A percentile compares a stretch with the other conserved stretches of the same genome.
These are phyloP conservation scores for Clarireedia hainanense DNA, from an alignment of 2,329 filamentous ascomycete genomes.

Conservation along the genomic window DNA sequence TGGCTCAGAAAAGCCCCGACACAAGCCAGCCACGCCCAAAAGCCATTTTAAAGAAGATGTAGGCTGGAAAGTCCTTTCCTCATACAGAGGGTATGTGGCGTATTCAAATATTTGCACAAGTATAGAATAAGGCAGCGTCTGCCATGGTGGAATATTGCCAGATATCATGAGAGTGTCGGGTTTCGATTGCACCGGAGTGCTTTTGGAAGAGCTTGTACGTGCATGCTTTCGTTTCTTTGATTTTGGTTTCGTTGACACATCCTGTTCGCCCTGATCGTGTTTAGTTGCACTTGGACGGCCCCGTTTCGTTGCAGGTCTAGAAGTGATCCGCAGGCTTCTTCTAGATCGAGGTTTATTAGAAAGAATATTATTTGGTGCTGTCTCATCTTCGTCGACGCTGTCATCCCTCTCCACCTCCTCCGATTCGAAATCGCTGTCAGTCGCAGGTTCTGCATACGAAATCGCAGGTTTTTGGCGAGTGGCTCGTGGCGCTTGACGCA, in stretches of 20 bases:
- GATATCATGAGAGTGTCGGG: conserved; percentile 7
- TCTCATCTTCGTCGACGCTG: background rate
- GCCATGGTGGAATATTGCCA: conserved; percentile 46
- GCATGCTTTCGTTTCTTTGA: conserved; percentile 18
- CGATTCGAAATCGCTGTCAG: conserved; percentile 6
- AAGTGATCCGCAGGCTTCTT: background rate
- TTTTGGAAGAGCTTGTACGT: conserved; percentile 7
- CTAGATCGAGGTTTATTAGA: background rate
- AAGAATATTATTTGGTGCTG: background rate
- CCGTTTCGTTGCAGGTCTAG: conserved; percentile 4
- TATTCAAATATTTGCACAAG: conserved; percentile 63
- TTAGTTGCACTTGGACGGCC: background rate
- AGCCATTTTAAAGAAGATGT: conserved; percentile 52
- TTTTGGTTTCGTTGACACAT: conserved; percentile 1
- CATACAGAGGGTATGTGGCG: conserved; percentile 50
- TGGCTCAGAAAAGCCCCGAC: conserved; percentile 60
- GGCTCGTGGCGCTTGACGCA: conserved; percentile 1
- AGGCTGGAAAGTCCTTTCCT: conserved; percentile 34
- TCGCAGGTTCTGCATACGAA: conserved; percentile 7
- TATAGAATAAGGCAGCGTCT: conserved; percentile 58
- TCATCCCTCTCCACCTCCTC: background rate
- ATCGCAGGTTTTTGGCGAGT: conserved; percentile 3
- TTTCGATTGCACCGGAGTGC: background rate
- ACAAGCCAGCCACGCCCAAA: conserved; percentile 52
- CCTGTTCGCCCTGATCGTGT: conserved; percentile 9